Conservation (phyloP, 768 basidiomycete genomes). For the Xerocomellus chrysenteron region DNA sequence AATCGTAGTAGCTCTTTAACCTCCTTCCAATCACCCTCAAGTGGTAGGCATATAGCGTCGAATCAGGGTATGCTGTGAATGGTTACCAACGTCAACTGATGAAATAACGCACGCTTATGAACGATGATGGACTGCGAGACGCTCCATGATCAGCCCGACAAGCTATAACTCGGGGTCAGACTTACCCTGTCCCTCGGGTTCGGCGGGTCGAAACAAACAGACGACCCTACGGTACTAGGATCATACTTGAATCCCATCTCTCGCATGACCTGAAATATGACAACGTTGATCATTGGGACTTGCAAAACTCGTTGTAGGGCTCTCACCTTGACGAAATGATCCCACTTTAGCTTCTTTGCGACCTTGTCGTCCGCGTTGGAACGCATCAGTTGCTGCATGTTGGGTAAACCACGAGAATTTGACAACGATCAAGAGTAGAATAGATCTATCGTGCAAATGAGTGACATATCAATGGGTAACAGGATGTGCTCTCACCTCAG, state of each 20-base stretch:
- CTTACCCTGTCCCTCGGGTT: constrained; percentile 44
- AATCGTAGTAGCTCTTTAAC: constrained; percentile 64
- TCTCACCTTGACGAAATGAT: constrained; percentile 66
- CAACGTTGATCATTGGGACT: background rate
- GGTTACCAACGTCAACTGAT: background rate
- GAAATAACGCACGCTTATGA: constrained; percentile 59
- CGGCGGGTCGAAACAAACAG: constrained; percentile 83
- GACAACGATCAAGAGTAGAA: too few relatives aligned
- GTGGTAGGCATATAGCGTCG: constrained; percentile 35
- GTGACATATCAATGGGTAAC: too few relatives aligned
- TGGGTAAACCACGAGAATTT: constrained; percentile 18
- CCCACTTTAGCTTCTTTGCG: constrained; percentile 70
- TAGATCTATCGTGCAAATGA: too few relatives aligned
- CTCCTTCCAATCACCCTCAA: constrained; percentile 56
- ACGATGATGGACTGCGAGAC: constrained; percentile 61
- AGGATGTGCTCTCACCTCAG: too few relatives aligned
- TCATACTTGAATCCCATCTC: constrained; percentile 77
- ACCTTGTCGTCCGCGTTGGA: constrained; percentile 43
- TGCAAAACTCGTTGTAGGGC: background rate
- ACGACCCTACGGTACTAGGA: constrained; percentile 76
- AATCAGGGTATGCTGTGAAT: constrained; percentile 67
- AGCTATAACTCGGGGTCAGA: too few relatives aligned
- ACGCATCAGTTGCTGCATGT: constrained; percentile 64
- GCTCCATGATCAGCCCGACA: background rate
- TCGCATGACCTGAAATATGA: constrained; percentile 56